A percentile compares a stretch with the other conserved stretches of the same genome.
phyloP scores from a whole-genome alignment of 495 filamentous ascomycete genomes.

The Viridothelium virens region DNA sequence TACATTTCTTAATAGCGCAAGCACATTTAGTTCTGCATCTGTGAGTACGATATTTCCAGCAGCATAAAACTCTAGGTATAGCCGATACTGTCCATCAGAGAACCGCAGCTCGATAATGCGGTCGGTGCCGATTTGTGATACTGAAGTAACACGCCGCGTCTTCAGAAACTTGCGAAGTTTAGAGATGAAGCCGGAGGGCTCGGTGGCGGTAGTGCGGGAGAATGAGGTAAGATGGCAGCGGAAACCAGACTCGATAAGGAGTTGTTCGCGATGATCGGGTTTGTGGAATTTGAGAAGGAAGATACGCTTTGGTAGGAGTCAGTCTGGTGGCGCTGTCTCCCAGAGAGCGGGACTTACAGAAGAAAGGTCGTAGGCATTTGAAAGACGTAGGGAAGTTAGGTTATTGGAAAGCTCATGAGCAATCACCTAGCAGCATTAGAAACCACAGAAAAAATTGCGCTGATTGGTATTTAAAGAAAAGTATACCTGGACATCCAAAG shows the following conservation, averaged over 20 bases:
- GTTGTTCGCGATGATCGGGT: conserved; percentile 73
- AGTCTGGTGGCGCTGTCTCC: conserved; percentile 13
- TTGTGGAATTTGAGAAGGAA: conserved; percentile 90
- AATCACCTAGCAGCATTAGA: conserved; percentile 57
- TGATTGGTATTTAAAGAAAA: conserved; percentile 5
- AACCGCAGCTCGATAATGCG: conserved; percentile 88
- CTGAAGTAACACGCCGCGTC: conserved; percentile 70
- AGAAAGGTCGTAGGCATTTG: conserved; percentile 93
- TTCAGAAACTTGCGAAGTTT: conserved; percentile 79
- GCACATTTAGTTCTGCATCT: conserved; percentile 66
- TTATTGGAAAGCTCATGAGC: conserved; percentile 76
- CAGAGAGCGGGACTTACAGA: conserved; percentile 43
- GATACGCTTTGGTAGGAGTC: conserved; percentile 53
- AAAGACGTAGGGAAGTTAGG: conserved; percentile 68
- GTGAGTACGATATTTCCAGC: conserved; percentile 92
- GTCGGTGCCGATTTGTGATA: conserved; percentile 85
- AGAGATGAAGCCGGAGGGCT: conserved; percentile 75
- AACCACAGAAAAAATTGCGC: conserved; percentile 20
- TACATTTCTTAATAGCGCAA: conserved; percentile 75
- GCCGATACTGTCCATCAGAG: conserved; percentile 76
- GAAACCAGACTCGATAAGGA: conserved; percentile 91
- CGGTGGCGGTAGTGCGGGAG: conserved; percentile 70
- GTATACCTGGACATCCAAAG: conserved; percentile 73
- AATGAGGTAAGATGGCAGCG: conserved; percentile 90
- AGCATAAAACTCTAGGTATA: conserved; percentile 94